Evolutionary conservation across 306 rosid genomes (phyloP).

Genomic region (Prunus mira): DNA sequence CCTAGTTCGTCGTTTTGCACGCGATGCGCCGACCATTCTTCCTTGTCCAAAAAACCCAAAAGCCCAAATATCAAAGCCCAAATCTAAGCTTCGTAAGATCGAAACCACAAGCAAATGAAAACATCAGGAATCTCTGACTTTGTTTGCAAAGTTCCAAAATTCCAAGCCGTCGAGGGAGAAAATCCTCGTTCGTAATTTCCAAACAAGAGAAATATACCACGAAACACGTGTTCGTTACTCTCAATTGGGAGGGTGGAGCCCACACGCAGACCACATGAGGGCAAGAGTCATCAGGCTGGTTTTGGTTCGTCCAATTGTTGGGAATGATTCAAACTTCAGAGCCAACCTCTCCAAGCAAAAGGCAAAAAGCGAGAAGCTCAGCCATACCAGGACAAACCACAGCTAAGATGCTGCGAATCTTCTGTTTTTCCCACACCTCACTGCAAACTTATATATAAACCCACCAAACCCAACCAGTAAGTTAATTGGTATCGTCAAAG

Average conservation of each 20-base stretch:
- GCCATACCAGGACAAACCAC: conserved; percentile 19
- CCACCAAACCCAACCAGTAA: not conserved
- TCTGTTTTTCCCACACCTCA: not conserved
- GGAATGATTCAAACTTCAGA: conserved; percentile 1
- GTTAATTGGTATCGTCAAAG: not conserved
- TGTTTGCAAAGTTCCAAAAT: not conserved
- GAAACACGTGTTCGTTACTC: not conserved
- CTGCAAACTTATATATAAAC: not conserved
- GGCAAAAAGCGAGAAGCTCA: not conserved
- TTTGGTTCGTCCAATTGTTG: not conserved
- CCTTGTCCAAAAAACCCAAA: not conserved
- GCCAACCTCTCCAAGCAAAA: conserved; percentile 14
- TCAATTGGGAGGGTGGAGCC: not conserved
- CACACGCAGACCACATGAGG: not conserved
- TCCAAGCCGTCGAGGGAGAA: not conserved
- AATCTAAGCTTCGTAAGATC: not conserved
- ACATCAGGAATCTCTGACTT: not conserved
- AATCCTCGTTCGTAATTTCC: not conserved
- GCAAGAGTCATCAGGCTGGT: not conserved
- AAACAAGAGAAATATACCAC: not conserved
- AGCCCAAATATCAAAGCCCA: not conserved
- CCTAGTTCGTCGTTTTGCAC: not conserved
- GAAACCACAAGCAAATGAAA: not conserved
- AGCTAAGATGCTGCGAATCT: conserved; percentile 37
- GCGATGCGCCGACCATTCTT: not conserved